Percentiles rank a stretch among this genome's conserved stretches.
phyloP scores from a whole-genome alignment of 257 asterid genomes.

The Solanum piurae region DNA sequence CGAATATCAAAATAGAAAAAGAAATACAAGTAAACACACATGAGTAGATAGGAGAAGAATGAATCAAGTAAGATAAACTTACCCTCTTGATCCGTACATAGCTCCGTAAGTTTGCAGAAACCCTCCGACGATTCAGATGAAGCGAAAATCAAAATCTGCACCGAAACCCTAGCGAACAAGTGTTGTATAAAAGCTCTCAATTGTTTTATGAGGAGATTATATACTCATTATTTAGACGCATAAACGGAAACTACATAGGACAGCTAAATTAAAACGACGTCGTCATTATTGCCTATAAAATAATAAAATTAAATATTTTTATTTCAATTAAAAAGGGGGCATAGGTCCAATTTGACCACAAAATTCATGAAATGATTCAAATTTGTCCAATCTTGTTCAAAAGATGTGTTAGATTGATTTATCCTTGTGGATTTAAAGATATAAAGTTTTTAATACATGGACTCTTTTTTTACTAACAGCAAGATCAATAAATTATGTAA shows the following conservation, averaged over 20 bases:
- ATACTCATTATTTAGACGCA: background rate
- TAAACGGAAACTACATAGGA: background rate
- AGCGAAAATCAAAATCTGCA: background rate
- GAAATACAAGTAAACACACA: background rate
- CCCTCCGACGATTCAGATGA: background rate
- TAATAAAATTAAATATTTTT: too few relatives aligned
- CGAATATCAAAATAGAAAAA: background rate
- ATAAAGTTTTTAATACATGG: too few relatives aligned
- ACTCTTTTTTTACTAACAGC: too few relatives aligned
- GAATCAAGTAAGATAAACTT: background rate
- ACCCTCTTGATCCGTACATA: constrained; percentile 3
- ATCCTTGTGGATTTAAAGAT: too few relatives aligned
- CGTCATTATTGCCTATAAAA: background rate
- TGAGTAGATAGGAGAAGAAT: background rate
- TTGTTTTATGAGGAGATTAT: too few relatives aligned
- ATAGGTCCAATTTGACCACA: too few relatives aligned
- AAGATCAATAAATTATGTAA: too few relatives aligned
- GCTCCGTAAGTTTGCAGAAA: background rate
- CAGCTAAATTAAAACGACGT: background rate
- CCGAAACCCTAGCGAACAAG: background rate
- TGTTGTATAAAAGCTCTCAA: background rate
- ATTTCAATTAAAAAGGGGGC: too few relatives aligned
- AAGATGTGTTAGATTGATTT: too few relatives aligned
- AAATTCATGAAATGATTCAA: too few relatives aligned
- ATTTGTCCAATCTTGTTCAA: too few relatives aligned